Conservation (phyloP, 2,329 filamentous ascomycete genomes). For the Epichloe uncinata region DNA sequence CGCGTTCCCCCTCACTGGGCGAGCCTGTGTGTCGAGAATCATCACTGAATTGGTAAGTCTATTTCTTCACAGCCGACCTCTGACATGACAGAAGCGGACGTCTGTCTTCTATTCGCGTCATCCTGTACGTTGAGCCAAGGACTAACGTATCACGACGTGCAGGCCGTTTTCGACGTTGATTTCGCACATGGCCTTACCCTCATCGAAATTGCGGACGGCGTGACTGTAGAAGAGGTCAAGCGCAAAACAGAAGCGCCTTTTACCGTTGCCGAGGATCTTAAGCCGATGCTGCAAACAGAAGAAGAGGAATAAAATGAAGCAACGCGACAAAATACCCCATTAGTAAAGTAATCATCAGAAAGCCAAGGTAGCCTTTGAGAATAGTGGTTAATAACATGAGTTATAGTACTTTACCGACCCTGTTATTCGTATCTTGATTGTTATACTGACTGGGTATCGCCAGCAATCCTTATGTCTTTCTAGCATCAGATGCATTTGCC, state of each 20-base stretch:
- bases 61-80: conserved; percentile 8
- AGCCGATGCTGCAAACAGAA: conserved; percentile 56
- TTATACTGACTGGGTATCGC: too few species aligned
- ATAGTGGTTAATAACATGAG: background rate
- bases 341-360: background rate
- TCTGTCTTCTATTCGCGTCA: background rate
- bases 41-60: conserved; percentile 68
- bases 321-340: background rate
- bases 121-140: background rate
- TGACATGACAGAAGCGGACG: background rate
- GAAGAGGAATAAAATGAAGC: background rate
- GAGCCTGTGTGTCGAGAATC: conserved; percentile 75
- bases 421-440: too few species aligned
- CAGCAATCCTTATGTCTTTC: too few species aligned
- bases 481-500: too few species aligned
- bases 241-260: conserved; percentile 82
- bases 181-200: conserved; percentile 69
- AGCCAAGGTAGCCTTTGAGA: background rate
- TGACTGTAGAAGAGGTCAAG: conserved; percentile 79
- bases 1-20: conserved; percentile 84
- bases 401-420: too few species aligned
- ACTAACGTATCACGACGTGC: background rate
- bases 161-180: conserved; percentile 49
- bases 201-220: conserved; percentile 75
- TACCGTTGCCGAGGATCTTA: conserved; percentile 65